These are phyloP conservation scores for Acacia confusa DNA, from an alignment of 306 rosid genomes.

Conservation along the genomic window DNA sequence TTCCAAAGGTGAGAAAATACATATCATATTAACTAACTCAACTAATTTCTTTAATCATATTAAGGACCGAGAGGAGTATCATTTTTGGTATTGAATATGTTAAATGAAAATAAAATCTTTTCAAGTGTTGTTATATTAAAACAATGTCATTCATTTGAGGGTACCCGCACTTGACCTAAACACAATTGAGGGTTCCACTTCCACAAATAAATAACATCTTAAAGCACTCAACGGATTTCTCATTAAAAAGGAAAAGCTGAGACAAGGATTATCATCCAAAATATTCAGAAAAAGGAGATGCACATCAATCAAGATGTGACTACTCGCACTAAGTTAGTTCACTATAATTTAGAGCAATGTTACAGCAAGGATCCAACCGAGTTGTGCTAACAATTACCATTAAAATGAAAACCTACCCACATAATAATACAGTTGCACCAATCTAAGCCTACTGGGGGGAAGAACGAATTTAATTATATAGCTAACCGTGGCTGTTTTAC, in stretches of 20 bases:
- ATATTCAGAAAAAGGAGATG: constrained; percentile 19
- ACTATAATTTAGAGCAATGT: constrained; percentile 24
- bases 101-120: too few species aligned
- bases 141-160: too few species aligned
- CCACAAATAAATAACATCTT: not conserved
- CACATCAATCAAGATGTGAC: constrained; percentile 19
- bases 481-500: not conserved
- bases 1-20: constrained; percentile 57
- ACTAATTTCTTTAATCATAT: not conserved
- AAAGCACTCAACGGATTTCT: not conserved
- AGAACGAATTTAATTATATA: constrained; percentile 27
- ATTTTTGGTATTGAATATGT: too few species aligned
- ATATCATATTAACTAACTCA: too few species aligned
- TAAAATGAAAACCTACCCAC: constrained; percentile 34
- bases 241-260: not conserved
- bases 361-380: constrained; percentile 14
- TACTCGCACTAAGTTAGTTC: constrained; percentile 18
- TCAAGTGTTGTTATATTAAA: too few species aligned
- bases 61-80: not conserved
- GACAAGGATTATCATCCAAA: not conserved
- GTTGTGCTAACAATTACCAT: constrained; percentile 30
- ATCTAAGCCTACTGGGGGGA: constrained; percentile 21
- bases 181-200: not conserved
- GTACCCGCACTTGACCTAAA: not conserved
- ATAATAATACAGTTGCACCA: constrained; percentile 34